phyloP scores from a whole-genome alignment of 305 asterid species.

The Galium porrigens region DNA sequence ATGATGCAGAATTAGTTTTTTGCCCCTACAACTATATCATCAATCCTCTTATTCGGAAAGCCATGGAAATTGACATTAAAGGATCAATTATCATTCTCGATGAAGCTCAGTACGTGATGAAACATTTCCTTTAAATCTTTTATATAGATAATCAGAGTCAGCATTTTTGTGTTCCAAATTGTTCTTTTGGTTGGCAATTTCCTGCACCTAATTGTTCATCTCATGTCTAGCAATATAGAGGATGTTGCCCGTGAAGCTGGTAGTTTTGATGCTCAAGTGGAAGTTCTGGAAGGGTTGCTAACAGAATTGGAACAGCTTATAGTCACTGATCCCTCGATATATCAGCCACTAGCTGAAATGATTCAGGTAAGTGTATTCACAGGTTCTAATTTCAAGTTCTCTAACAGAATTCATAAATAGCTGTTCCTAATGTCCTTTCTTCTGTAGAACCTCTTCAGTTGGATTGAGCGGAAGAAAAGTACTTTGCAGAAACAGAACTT shows the following conservation, averaged over 20 bases:
- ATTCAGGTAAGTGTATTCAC: constrained; percentile 37
- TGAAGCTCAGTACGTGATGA: constrained; percentile 80
- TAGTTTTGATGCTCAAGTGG: constrained; percentile 68
- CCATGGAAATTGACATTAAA: constrained; percentile 69
- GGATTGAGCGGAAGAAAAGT: constrained; percentile 49
- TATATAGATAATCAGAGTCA: neutral
- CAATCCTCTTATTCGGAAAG: constrained; percentile 62
- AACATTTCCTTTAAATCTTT: constrained; percentile 11
- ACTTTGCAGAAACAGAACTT: constrained; percentile 48
- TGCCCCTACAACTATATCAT: constrained; percentile 87
- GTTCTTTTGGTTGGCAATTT: constrained; percentile 1
- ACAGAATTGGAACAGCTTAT: constrained; percentile 51
- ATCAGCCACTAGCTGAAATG: constrained; percentile 79
- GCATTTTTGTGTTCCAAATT: neutral
- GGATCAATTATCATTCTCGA: constrained; percentile 68
- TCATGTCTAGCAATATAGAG: constrained; percentile 58
- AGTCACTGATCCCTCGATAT: constrained; percentile 38
- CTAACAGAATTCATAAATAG: constrained; percentile 8
- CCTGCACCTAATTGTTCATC: neutral
- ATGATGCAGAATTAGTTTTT: constrained; percentile 73
- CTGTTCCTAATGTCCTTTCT: constrained; percentile 11
- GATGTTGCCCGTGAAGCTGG: constrained; percentile 95
- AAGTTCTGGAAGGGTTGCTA: constrained; percentile 54
- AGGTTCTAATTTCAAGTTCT: constrained; percentile 11
- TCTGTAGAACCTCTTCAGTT: constrained; percentile 58